Evolutionary conservation across 768 basidiomycete genomes (phyloP).

Genomic region (Terana coerulea): DNA sequence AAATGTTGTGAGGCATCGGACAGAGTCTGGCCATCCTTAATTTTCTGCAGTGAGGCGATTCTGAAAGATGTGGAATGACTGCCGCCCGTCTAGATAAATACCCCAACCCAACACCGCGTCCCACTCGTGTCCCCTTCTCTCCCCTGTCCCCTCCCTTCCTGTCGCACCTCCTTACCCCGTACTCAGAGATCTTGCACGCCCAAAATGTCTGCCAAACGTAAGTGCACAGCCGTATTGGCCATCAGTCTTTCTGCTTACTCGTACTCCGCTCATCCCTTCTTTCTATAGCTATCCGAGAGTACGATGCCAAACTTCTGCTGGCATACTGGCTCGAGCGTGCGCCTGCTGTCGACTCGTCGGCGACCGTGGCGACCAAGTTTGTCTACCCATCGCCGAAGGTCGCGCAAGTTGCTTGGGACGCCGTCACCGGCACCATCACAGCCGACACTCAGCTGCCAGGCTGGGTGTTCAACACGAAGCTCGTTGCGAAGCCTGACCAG

Average conservation of each 20-base stretch:
- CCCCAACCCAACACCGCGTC: constrained; percentile 13
- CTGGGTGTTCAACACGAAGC: constrained; percentile 83
- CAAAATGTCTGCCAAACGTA: constrained; percentile 30
- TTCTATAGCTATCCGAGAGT: constrained; percentile 86
- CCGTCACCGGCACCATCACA: constrained; percentile 57
- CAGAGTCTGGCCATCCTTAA: constrained; percentile 19
- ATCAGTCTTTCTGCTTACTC: background rate
- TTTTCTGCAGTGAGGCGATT: constrained; percentile 25
- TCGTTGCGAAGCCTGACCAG: constrained; percentile 96
- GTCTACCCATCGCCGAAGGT: constrained; percentile 67
- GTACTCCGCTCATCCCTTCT: background rate
- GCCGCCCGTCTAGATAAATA: constrained; percentile 22
- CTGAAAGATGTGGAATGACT: constrained; percentile 5
- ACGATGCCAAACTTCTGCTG: constrained; percentile 96
- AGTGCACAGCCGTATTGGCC: constrained; percentile 1
- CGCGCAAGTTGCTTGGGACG: constrained; percentile 86
- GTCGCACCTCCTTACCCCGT: constrained; percentile 5
- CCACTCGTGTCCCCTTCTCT: constrained; percentile 10
- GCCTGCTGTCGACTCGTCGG: constrained; percentile 68
- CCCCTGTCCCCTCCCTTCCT: constrained; percentile 10
- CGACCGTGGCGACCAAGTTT: constrained; percentile 51
- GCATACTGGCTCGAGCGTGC: constrained; percentile 97
- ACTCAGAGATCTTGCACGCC: background rate
- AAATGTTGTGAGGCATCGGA: background rate
- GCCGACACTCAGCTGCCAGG: constrained; percentile 59